Percentiles rank a stretch among this genome's conserved stretches.
phyloP scores from a whole-genome alignment of 163 green algal species.

The Scenedesmus sp. region DNA sequence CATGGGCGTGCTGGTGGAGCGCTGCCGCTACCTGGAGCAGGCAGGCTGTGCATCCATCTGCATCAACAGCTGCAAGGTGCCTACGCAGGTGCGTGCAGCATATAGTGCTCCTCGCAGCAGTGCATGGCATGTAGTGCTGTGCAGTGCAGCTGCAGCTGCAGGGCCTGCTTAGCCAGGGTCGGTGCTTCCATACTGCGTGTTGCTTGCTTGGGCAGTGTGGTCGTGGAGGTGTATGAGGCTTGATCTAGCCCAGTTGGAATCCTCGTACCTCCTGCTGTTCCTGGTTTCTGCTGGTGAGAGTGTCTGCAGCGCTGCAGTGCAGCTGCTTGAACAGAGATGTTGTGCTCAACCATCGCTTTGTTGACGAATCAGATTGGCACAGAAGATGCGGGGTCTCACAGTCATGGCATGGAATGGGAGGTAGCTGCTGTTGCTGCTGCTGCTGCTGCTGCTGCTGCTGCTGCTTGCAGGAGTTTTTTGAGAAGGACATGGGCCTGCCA shows the following conservation, averaged over 20 bases:
- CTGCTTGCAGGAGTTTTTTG: slow-evolving; percentile 91
- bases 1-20: slow-evolving; percentile 89
- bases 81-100: slow-evolving; percentile 82
- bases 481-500: slow-evolving; percentile 91
- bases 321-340: no score
- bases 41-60: slow-evolving; percentile 92
- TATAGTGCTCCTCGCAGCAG: no score
- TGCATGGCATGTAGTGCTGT: background rate
- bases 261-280: background rate
- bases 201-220: no score
- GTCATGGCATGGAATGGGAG: no score
- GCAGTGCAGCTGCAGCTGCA: no score
- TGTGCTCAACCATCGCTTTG: no score
- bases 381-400: no score
- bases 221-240: no score
- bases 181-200: background rate
- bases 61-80: slow-evolving; percentile 98
- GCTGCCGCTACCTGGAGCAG: slow-evolving; percentile 96
- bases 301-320: no score
- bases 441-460: background rate
- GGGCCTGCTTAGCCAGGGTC: background rate
- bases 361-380: no score
- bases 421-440: background rate
- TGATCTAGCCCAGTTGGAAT: no score
- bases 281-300: no score